Evolutionary conservation across 148 eudicot species (phyloP), one percentile per base, ranked within the genome.

Genomic region (Persicaria maculosa): DNA sequence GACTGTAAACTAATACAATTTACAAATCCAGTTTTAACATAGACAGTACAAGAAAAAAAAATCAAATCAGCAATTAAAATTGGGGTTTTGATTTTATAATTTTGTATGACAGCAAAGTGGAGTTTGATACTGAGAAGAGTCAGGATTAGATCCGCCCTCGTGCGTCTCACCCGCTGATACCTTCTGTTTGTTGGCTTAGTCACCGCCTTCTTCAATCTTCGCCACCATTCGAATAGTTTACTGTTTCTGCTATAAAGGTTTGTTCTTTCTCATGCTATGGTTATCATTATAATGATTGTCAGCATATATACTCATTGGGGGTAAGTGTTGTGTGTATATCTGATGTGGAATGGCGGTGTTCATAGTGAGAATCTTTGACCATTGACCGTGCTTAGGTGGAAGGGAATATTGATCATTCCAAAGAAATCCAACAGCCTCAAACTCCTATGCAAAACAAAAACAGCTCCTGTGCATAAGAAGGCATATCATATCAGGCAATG

Each of bases 161-260:
- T 88, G 90, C 84, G 81, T 74, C 83, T 84, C 84, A 79, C 72
- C 77, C 81, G 83, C 80, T 83, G 88, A 81, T 86, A 73, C 88
- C 85, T 84, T 76, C 79, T 84, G 80, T 80, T 84, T 84, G 76
- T 76, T 84, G 57, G 68, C 52, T 73, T 54, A 16, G 20, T 53
- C 52, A 43, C 68, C 71, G 68, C 61, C 86, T 71, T 61, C 76
- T 15, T 40, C 44, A 58, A 31, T 31, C 40, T 31, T 31, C 40
- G 40, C 40, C 40, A 31, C 40, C 40, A 31, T 31, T 31, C 40
- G 40, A 31, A 31, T 31, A 31, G 40, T 31, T 31, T 31, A 31
- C 40, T 1, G 40, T 31, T 31, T 31, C 40, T 31, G 40, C 40
- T n/a, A n/a, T n/a, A n/a, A n/a, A n/a, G n/a, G n/a, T n/a, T n/a